Evolutionary conservation across 75 land plant species (phyloP).

Genomic region (Pinus albicaulis): DNA sequence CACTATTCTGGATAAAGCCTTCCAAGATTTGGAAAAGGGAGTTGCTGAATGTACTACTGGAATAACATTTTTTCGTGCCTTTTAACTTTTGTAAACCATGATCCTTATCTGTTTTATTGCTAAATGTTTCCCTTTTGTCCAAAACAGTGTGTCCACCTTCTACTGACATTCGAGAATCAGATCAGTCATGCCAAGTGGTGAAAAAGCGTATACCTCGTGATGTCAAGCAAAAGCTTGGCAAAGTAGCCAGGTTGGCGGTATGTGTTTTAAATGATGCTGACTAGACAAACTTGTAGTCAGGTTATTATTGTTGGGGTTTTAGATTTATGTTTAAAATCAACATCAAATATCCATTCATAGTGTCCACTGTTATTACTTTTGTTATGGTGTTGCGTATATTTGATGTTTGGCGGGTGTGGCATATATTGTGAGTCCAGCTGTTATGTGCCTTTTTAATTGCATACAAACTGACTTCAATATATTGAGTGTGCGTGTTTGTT

Average conservation of each 20-base stretch:
- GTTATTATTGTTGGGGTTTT: too few relatives aligned
- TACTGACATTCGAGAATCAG: slow-evolving; percentile 29
- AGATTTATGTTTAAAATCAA: too few relatives aligned
- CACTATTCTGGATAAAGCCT: slow-evolving; percentile 44
- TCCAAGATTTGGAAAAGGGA: slow-evolving; percentile 37
- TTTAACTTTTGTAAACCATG: neutral
- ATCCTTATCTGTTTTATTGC: neutral
- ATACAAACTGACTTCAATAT: neutral
- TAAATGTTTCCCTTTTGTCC: neutral
- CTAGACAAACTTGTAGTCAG: too few relatives aligned
- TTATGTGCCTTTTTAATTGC: neutral
- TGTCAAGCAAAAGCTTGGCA: slow-evolving; percentile 46
- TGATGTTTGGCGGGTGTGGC: neutral
- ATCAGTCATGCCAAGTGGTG: slow-evolving; percentile 22
- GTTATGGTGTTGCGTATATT: neutral
- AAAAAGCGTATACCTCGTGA: slow-evolving; percentile 45
- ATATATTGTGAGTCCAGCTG: neutral
- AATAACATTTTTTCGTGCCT: neutral
- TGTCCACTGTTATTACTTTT: too few relatives aligned
- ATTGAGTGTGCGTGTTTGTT: neutral
- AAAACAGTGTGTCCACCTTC: slow-evolving; percentile 31
- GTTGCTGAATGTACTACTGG: slow-evolving; percentile 29
- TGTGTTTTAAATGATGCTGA: neutral
- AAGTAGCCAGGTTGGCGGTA: slow-evolving; percentile 58
- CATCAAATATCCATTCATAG: too few relatives aligned